phyloP scores from a whole-genome alignment of 495 filamentous ascomycete species.

The Penicillium pancosmium region DNA sequence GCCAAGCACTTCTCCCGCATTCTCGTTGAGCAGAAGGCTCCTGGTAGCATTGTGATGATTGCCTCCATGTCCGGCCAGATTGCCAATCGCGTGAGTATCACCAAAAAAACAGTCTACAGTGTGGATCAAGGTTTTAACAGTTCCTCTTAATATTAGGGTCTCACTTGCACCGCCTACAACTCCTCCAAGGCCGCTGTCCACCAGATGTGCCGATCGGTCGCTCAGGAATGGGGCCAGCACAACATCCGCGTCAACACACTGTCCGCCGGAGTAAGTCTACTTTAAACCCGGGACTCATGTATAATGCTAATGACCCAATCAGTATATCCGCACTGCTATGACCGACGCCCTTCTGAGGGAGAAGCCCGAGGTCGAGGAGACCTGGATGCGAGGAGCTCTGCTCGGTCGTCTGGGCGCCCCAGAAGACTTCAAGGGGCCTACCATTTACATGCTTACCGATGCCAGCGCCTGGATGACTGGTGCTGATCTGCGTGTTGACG shows the following conservation, averaged over 20 bases:
- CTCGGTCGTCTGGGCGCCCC: conserved; percentile 41
- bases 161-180: conserved; percentile 69
- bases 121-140: neutral
- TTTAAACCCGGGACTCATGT: neutral
- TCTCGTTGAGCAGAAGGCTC: conserved; percentile 56
- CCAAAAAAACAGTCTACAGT: neutral
- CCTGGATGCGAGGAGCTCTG: conserved; percentile 39
- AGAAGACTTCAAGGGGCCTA: conserved; percentile 46
- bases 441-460: conserved; percentile 47
- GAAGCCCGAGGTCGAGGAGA: conserved; percentile 61
- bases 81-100: conserved; percentile 60
- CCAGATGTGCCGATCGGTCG: conserved; percentile 64
- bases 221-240: conserved; percentile 62
- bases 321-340: conserved; percentile 46
- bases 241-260: conserved; percentile 44
- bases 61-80: conserved; percentile 79
- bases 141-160: conserved; percentile 38
- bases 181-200: conserved; percentile 67
- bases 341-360: conserved; percentile 41
- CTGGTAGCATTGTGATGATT: conserved; percentile 71
- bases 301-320: neutral
- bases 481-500: conserved; percentile 42
- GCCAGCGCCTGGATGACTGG: conserved; percentile 47
- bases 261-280: conserved; percentile 43
- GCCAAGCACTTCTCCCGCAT: conserved; percentile 70